Conservation (phyloP, 2,329 filamentous ascomycete species). For the Pseudocercospora fijiensis region DNA sequence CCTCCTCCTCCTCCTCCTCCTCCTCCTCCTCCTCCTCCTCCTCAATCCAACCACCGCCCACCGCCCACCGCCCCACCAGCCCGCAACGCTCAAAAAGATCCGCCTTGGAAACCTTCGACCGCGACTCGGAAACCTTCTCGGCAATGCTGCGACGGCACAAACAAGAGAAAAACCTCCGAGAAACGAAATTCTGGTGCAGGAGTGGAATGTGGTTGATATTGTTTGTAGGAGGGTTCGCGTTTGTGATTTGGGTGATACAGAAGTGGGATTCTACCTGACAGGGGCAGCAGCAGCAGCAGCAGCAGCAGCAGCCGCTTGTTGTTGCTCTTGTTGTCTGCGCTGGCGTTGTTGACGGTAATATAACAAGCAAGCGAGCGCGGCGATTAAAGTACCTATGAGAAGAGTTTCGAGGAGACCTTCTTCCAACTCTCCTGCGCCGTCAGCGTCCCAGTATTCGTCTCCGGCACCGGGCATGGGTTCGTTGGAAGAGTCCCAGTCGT, state of each 20-base stretch:
- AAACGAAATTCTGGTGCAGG: background rate
- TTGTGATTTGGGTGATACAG: background rate
- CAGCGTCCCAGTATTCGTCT: constrained; percentile 58
- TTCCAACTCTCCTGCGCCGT: constrained; percentile 54
- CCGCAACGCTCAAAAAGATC: background rate
- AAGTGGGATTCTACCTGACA: background rate
- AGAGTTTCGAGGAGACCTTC: constrained; percentile 82
- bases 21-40: background rate
- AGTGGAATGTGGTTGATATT: background rate
- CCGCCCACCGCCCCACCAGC: background rate
- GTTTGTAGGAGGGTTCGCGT: background rate
- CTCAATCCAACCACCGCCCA: background rate
- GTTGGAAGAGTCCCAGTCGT: constrained; percentile 42
- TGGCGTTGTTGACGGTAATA: constrained; percentile 77
- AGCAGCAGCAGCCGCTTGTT: background rate
- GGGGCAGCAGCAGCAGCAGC: no score
- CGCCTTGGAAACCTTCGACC: no score
- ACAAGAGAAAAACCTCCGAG: background rate
- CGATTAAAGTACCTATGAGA: constrained; percentile 75
- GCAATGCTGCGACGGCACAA: background rate
- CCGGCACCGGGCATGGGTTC: constrained; percentile 54
- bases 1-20: background rate
- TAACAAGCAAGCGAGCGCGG: constrained; percentile 71
- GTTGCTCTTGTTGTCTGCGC: constrained; percentile 10
- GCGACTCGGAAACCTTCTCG: background rate